phyloP scores from a whole-genome alignment of 2,329 filamentous ascomycete genomes.

The Calonectria montana region DNA sequence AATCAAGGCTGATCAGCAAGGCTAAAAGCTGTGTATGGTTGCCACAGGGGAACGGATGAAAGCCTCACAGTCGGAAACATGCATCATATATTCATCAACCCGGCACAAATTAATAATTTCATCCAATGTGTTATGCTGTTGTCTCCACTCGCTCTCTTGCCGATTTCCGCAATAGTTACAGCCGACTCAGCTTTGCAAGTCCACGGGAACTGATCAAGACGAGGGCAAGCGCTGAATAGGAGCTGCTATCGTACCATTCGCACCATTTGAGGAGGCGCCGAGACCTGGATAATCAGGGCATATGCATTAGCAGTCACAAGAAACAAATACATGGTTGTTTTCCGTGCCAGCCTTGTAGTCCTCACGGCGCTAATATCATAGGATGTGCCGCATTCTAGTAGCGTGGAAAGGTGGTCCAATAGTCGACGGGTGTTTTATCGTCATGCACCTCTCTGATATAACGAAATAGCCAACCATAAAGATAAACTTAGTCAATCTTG shows the following conservation, averaged over 20 bases:
- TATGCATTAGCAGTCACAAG: background rate
- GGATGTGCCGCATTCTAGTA: background rate
- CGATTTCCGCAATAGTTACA: conserved; percentile 18
- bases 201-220: conserved; percentile 19
- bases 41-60: conserved; percentile 17
- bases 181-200: conserved; percentile 29
- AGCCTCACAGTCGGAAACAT: conserved; percentile 13
- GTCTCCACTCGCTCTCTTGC: conserved; percentile 13
- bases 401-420: background rate
- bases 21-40: conserved; percentile 16
- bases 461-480: conserved; percentile 9
- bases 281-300: background rate
- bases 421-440: background rate
- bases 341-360: background rate
- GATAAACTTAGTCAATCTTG: background rate
- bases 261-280: background rate
- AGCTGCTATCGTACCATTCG: conserved; percentile 31
- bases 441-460: background rate
- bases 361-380: background rate
- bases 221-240: conserved; percentile 6
- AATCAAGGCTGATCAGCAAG: conserved; percentile 20
- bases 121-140: background rate
- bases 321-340: background rate
- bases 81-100: conserved; percentile 33
- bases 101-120: conserved; percentile 3